These are phyloP conservation scores for Diutina sp. DNA, from an alignment of 1,139 yeast genomes.

Conservation along the genomic window DNA sequence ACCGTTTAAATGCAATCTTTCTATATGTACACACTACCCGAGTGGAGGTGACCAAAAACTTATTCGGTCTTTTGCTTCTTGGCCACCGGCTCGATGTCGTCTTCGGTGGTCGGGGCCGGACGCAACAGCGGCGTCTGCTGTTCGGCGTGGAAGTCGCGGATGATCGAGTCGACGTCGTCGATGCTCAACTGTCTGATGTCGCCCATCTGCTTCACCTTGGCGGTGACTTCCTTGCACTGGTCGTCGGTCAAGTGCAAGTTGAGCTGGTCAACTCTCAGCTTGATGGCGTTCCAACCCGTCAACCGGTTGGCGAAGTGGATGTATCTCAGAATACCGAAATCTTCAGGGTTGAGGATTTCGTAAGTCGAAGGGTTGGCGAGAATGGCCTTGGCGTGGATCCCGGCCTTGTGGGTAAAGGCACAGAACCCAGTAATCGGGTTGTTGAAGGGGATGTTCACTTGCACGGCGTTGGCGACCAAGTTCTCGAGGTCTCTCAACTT, in stretches of 20 bases:
- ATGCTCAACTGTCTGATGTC: constrained; percentile 38
- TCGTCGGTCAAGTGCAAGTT: constrained; percentile 38
- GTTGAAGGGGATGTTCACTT: constrained; percentile 45
- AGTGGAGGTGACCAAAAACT: background rate
- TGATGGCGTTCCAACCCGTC: constrained; percentile 44
- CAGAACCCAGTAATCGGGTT: constrained; percentile 52
- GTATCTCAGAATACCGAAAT: constrained; percentile 44
- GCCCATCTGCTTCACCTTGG: constrained; percentile 42
- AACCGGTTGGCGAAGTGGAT: constrained; percentile 47
- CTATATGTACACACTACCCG: constrained; percentile 1
- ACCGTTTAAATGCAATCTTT: background rate
- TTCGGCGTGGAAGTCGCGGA: constrained; percentile 30
- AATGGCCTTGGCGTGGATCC: constrained; percentile 49
- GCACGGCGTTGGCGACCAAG: constrained; percentile 45
- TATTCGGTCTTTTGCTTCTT: constrained; percentile 2
- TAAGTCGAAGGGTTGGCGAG: constrained; percentile 49
- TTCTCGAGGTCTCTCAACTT: constrained; percentile 45
- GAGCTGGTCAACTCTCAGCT: constrained; percentile 35
- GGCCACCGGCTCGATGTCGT: background rate
- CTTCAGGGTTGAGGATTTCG: constrained; percentile 44
- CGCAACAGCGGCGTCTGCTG: constrained; percentile 12
- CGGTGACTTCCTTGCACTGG: constrained; percentile 43
- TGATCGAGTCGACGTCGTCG: constrained; percentile 37
- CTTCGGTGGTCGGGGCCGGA: constrained; percentile 5
- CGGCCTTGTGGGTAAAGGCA: constrained; percentile 52